Percentiles rank a stretch among this genome's conserved stretches.
phyloP scores from a whole-genome alignment of 768 basidiomycete genomes.

The Lentinula lateritia region DNA sequence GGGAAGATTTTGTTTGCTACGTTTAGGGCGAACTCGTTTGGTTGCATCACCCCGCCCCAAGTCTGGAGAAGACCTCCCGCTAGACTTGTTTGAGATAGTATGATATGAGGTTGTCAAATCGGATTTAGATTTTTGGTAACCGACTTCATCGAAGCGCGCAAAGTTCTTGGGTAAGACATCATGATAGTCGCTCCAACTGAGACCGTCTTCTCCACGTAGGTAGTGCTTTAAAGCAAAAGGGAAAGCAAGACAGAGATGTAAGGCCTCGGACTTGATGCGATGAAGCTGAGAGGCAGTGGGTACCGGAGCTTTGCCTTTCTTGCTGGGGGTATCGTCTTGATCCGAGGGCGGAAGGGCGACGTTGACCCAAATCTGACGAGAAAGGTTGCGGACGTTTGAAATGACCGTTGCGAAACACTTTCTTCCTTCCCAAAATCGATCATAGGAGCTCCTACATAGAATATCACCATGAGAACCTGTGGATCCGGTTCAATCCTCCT shows the following conservation, averaged over 20 bases:
- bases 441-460: conserved; percentile 66
- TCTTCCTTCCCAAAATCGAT: conserved; percentile 85
- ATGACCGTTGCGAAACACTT: conserved; percentile 73
- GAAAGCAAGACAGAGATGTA: conserved; percentile 67
- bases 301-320: conserved; percentile 48
- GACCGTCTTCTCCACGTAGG: conserved; percentile 78
- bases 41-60: conserved; percentile 39
- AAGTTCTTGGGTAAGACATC: conserved; percentile 65
- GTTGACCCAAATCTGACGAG: conserved; percentile 77
- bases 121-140: conserved; percentile 29
- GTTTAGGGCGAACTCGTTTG: conserved; percentile 65
- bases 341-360: conserved; percentile 59
- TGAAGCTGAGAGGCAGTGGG: conserved; percentile 50
- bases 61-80: conserved; percentile 19
- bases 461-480: neutral
- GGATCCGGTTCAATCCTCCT: neutral
- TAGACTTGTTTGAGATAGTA: conserved; percentile 28
- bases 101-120: conserved; percentile 31
- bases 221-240: conserved; percentile 79
- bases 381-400: conserved; percentile 70
- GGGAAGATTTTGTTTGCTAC: conserved; percentile 54
- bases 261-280: conserved; percentile 60
- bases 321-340: conserved; percentile 26
- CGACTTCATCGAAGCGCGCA: conserved; percentile 37
- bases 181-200: conserved; percentile 59